Percentiles rank a stretch among this genome's conserved stretches.
Conservation (phyloP, 208 protist genomes). For the Tritrichomonas musculus region DNA sequence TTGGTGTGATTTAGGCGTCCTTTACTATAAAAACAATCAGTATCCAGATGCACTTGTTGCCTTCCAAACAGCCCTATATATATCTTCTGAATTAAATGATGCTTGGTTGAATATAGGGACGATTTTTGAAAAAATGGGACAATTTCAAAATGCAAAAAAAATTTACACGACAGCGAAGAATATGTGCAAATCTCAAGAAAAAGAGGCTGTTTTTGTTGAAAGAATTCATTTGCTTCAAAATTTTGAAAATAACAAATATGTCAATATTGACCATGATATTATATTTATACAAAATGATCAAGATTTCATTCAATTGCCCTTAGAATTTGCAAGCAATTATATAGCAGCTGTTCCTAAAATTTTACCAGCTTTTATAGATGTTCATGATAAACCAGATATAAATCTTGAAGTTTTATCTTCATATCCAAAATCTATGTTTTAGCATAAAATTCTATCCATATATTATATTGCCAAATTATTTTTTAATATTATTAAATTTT, state of each 20-base stretch:
- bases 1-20: not conserved
- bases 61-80: not conserved
- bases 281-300: not conserved
- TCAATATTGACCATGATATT: not conserved
- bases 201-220: too few relatives aligned
- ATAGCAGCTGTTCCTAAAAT: not conserved
- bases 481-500: not conserved
- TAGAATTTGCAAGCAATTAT: not conserved
- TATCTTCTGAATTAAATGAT: not conserved
- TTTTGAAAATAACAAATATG: too few relatives aligned
- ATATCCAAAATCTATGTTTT: not conserved
- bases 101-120: not conserved
- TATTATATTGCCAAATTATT: not conserved
- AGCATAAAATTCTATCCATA: not conserved
- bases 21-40: slow-evolving; percentile 10
- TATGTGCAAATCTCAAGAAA: not conserved
- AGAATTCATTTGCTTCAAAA: too few relatives aligned
- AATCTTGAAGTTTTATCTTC: not conserved
- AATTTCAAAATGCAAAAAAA: not conserved
- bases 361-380: not conserved
- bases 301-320: not conserved
- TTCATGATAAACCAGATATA: too few relatives aligned
- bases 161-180: not conserved
- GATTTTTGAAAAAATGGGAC: not conserved
- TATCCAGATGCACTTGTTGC: not conserved